Percentiles rank a stretch among this genome's conserved stretches.
Evolutionary conservation across 2,329 filamentous ascomycete genomes (phyloP).

Genomic region (Sporothrix phasma): DNA sequence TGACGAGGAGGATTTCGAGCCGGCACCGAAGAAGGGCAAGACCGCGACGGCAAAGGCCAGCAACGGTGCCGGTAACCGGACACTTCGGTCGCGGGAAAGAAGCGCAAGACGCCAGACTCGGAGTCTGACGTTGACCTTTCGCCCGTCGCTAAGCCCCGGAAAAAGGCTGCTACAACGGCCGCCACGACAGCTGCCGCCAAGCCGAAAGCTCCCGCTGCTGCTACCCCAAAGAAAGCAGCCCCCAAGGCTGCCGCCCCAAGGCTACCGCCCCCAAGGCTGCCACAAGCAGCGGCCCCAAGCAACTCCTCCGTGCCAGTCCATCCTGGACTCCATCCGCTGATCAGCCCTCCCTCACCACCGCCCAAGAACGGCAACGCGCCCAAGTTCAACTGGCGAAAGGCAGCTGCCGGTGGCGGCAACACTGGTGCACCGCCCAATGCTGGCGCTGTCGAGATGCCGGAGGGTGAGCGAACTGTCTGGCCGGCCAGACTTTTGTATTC

Average conservation of each 20-base stretch:
- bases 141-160: constrained; percentile 39
- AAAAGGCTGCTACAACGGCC: constrained; percentile 42
- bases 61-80: neutral
- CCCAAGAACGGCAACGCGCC: constrained; percentile 50
- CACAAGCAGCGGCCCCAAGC: constrained; percentile 35
- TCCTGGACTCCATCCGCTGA: constrained; percentile 76
- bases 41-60: neutral
- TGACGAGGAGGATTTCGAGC: constrained; percentile 26
- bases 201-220: constrained; percentile 47
- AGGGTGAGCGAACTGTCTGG: constrained; percentile 78
- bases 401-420: constrained; percentile 46
- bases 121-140: constrained; percentile 44
- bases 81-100: constrained; percentile 26
- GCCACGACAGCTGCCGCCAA: constrained; percentile 20
- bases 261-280: constrained; percentile 6
- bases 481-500: constrained; percentile 87
- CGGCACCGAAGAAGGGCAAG: constrained; percentile 27
- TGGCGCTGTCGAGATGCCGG: constrained; percentile 61
- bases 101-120: constrained; percentile 47
- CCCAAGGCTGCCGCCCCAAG: constrained; percentile 28
- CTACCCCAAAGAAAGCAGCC: constrained; percentile 11
- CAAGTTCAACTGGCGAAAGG: constrained; percentile 74
- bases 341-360: constrained; percentile 76
- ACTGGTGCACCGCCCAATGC: constrained; percentile 53
- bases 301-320: constrained; percentile 63